Conservation (phyloP, 2,329 filamentous ascomycete genomes). For the Pseudogymnoascus sp. region DNA sequence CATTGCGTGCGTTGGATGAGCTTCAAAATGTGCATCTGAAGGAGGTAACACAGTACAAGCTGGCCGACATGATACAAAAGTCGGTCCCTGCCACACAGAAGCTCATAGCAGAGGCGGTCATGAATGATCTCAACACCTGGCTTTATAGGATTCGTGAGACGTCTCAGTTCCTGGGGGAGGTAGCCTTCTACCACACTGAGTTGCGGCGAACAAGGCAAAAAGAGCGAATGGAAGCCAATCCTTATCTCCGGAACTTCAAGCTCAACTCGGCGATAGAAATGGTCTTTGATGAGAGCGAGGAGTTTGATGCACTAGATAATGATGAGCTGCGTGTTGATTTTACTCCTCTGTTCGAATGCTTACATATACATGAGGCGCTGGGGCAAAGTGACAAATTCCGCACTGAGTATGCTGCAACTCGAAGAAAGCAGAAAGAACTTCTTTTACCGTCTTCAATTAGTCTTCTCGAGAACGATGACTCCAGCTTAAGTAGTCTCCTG, state of each 20-base stretch:
- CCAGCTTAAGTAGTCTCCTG: constrained; percentile 77
- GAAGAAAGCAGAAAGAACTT: constrained; percentile 84
- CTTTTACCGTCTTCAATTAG: constrained; percentile 69
- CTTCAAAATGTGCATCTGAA: constrained; percentile 94
- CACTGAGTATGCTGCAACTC: constrained; percentile 82
- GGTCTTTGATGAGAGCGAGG: constrained; percentile 88
- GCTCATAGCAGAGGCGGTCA: constrained; percentile 90
- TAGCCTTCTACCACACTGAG: constrained; percentile 94
- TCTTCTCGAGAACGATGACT: constrained; percentile 72
- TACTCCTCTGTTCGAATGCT: constrained; percentile 82
- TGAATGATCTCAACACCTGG: constrained; percentile 96
- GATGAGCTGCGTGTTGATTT: constrained; percentile 94
- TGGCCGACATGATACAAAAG: constrained; percentile 91
- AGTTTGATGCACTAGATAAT: constrained; percentile 92
- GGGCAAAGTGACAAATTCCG: constrained; percentile 88
- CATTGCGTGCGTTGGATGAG: constrained; percentile 87
- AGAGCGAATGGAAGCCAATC: constrained; percentile 67
- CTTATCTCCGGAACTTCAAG: constrained; percentile 73
- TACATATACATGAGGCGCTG: constrained; percentile 93
- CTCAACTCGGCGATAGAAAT: constrained; percentile 93
- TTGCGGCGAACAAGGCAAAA: constrained; percentile 75
- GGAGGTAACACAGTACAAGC: constrained; percentile 87
- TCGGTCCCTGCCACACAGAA: constrained; percentile 90
- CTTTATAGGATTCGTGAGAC: constrained; percentile 90
- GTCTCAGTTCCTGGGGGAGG: constrained; percentile 90